These are phyloP conservation scores for Nosema muscidifuracis DNA, from an alignment of 371 early-diverging fungal species.

Conservation along the genomic window DNA sequence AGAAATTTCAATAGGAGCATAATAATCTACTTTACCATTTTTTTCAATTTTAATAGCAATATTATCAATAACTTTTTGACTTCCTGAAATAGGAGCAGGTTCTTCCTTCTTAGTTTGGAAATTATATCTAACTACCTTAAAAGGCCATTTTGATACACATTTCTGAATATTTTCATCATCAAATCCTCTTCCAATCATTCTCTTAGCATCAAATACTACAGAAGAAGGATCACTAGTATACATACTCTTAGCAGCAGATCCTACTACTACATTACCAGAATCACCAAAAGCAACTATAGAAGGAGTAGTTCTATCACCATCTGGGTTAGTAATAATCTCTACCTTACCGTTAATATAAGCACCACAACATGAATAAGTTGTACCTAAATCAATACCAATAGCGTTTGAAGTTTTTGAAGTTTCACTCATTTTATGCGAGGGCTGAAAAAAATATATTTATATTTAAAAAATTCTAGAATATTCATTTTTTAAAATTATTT, in stretches of 20 bases:
- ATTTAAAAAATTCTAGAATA: neutral
- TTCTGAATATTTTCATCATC: constrained; percentile 63
- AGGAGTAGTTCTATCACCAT: constrained; percentile 87
- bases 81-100: constrained; percentile 32
- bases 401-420: constrained; percentile 43
- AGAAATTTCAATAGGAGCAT: constrained; percentile 52
- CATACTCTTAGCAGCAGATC: constrained; percentile 88
- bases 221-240: constrained; percentile 74
- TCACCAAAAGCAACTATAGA: constrained; percentile 80
- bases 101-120: constrained; percentile 31
- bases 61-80: constrained; percentile 32
- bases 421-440: neutral
- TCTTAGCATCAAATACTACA: constrained; percentile 88
- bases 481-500: constrained; percentile 2
- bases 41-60: constrained; percentile 40
- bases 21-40: constrained; percentile 27
- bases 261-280: constrained; percentile 73
- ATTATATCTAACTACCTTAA: constrained; percentile 50
- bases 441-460: neutral
- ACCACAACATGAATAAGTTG: constrained; percentile 96
- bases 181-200: constrained; percentile 72
- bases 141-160: constrained; percentile 61
- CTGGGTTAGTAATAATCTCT: constrained; percentile 73
- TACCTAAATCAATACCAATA: constrained; percentile 76
- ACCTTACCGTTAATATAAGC: constrained; percentile 80